Evolutionary conservation across 1,284 basidiomycete genomes (phyloP).

Genomic region (Sphaerobolus stellatus): DNA sequence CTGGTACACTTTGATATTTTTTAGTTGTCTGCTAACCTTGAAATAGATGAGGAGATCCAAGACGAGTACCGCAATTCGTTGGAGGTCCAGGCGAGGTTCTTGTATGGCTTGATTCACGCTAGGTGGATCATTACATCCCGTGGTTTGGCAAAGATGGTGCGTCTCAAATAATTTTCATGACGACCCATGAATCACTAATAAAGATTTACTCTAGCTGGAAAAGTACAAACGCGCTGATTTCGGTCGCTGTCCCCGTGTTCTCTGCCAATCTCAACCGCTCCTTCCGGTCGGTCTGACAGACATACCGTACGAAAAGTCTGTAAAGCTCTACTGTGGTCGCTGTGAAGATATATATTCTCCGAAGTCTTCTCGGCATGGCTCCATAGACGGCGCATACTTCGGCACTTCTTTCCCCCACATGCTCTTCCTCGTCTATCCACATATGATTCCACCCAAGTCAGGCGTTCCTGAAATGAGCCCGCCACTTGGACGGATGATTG

Average conservation of each 20-base stretch:
- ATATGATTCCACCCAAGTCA: slow-evolving; percentile 82
- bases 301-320: slow-evolving; percentile 92
- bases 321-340: slow-evolving; percentile 94
- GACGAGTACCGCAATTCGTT: slow-evolving; percentile 77
- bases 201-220: slow-evolving; percentile 62
- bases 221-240: slow-evolving; percentile 98
- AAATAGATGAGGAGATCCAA: slow-evolving; percentile 73
- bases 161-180: slow-evolving; percentile 14
- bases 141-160: slow-evolving; percentile 93
- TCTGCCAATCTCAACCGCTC: slow-evolving; percentile 88
- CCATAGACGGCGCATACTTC: slow-evolving; percentile 96
- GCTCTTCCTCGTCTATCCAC: slow-evolving; percentile 92
- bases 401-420: slow-evolving; percentile 96
- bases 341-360: slow-evolving; percentile 97
- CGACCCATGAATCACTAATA: slow-evolving; percentile 1
- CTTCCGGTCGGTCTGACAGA: slow-evolving; percentile 95
- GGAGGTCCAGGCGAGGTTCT: slow-evolving; percentile 86
- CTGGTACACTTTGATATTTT: background rate
- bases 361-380: slow-evolving; percentile 91
- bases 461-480: slow-evolving; percentile 54
- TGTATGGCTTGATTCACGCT: slow-evolving; percentile 96
- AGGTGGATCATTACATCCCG: slow-evolving; percentile 94
- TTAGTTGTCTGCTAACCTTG: background rate
- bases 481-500: slow-evolving; percentile 18
- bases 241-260: slow-evolving; percentile 91